Percentiles rank a stretch among this genome's conserved stretches.
These are phyloP conservation scores for Elaeis oleifera DNA, from an alignment of 202 grass and related monocot species.

Conservation along the genomic window DNA sequence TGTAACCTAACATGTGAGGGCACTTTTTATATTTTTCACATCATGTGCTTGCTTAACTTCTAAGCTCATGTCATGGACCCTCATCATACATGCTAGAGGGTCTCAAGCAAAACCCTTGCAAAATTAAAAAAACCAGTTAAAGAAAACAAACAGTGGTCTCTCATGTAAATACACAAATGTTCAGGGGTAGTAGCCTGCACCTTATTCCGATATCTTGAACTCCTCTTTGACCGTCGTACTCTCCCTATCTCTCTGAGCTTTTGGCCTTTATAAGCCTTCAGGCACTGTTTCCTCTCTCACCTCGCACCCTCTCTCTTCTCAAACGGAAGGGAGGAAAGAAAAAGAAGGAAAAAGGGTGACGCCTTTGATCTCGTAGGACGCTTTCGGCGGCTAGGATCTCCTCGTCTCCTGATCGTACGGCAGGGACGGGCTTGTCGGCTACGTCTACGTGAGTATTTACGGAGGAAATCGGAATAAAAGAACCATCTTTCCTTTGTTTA, in stretches of 20 bases:
- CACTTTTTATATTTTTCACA: too few relatives aligned
- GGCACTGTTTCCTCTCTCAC: not conserved
- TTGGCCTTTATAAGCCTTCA: not conserved
- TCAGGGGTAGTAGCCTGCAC: conserved; percentile 6
- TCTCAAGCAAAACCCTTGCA: too few relatives aligned
- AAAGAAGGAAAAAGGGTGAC: conserved; percentile 8
- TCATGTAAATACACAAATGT: too few relatives aligned
- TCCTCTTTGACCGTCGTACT: conserved; percentile 28
- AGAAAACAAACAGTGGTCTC: too few relatives aligned
- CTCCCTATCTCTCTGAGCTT: not conserved
- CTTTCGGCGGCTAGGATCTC: conserved; percentile 56
- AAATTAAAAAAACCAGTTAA: too few relatives aligned
- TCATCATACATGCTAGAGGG: too few relatives aligned
- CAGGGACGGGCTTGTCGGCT: conserved; percentile 30
- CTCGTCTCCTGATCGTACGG: conserved; percentile 47
- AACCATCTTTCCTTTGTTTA: not conserved
- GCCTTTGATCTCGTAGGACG: conserved; percentile 13
- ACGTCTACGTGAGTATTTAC: conserved; percentile 25
- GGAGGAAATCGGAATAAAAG: not conserved
- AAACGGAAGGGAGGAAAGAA: not conserved
- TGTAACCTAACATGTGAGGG: too few relatives aligned
- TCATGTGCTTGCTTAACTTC: too few relatives aligned
- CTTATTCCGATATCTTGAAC: conserved; percentile 12
- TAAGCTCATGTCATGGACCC: too few relatives aligned
- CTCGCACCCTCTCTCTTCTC: conserved; percentile 3